These are phyloP conservation scores for Wickerhamomyces queroliae DNA, from an alignment of 805 yeast species.

Conservation along the genomic window DNA sequence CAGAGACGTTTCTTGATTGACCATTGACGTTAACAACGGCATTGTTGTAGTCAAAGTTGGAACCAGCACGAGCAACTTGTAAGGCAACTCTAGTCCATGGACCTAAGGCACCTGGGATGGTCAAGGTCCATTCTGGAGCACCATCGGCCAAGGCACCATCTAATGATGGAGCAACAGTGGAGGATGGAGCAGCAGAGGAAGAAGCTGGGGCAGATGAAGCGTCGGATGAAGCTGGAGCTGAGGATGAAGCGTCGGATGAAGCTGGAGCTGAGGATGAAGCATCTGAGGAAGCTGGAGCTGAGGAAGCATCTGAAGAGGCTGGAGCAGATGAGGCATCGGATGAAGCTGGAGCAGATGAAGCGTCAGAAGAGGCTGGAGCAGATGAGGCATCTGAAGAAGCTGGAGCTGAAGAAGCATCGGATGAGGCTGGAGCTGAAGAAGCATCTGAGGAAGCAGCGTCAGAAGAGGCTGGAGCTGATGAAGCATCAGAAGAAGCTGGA, in stretches of 20 bases:
- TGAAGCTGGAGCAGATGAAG: slow-evolving; percentile 2
- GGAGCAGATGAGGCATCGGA: slow-evolving; percentile 2
- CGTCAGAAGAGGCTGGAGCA: slow-evolving; percentile 1
- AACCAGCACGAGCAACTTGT: neutral
- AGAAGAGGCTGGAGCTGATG: neutral
- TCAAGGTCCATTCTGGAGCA: no score
- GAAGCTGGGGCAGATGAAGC: slow-evolving; percentile 1
- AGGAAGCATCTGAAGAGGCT: slow-evolving; percentile 1
- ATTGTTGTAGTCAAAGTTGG: no score
- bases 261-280: slow-evolving; percentile 4
- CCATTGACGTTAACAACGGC: no score
- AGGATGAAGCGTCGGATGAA: neutral
- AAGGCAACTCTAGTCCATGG: no score
- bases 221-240: neutral
- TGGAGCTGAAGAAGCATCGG: neutral
- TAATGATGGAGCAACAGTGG: neutral
- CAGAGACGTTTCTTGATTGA: no score
- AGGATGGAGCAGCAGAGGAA: slow-evolving; percentile 3
- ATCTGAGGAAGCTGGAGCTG: neutral
- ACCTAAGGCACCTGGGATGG: no score
- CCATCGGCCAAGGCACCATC: no score
- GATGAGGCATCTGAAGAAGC: no score
- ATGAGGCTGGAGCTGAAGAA: no score
- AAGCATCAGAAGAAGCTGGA: no score
- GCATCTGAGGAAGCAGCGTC: neutral